Conservation (phyloP, 1,284 basidiomycete species). For the Puccinia triticina region DNA sequence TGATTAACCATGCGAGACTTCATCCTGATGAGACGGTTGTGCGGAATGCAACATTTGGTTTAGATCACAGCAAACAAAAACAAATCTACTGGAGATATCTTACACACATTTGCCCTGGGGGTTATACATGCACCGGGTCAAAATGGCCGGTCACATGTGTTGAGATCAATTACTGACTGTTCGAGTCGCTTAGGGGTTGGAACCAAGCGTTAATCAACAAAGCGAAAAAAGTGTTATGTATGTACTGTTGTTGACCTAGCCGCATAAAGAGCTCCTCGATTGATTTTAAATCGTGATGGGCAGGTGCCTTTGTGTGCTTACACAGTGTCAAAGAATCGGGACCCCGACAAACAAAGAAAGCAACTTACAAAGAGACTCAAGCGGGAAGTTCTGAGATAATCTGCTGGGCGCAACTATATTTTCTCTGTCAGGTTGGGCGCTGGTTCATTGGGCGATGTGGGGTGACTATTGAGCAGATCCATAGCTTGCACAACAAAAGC, state of each 20-base stretch:
- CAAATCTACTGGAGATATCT: background rate
- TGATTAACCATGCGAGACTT: background rate
- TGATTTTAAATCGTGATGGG: background rate
- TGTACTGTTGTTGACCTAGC: too few species aligned
- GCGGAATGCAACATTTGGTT: background rate
- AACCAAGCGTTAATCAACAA: background rate
- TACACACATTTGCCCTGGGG: background rate
- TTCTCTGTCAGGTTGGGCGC: background rate
- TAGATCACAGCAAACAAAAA: constrained; percentile 7
- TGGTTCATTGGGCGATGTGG: constrained; percentile 15
- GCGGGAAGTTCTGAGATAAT: background rate
- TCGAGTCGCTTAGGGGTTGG: background rate
- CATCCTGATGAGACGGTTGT: background rate
- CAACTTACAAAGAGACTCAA: background rate
- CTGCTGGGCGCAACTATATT: constrained; percentile 6
- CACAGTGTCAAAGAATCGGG: background rate
- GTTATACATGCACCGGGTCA: too few species aligned
- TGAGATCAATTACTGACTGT: background rate
- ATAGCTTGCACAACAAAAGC: background rate
- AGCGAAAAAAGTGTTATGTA: background rate
- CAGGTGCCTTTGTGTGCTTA: constrained; percentile 2
- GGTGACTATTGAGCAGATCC: background rate
- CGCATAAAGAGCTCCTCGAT: background rate
- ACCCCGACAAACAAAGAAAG: constrained; percentile 3
- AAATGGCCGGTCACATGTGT: background rate